These are phyloP conservation scores for Rubroboletus pulcherrimus DNA, from an alignment of 768 basidiomycete genomes.

Conservation along the genomic window DNA sequence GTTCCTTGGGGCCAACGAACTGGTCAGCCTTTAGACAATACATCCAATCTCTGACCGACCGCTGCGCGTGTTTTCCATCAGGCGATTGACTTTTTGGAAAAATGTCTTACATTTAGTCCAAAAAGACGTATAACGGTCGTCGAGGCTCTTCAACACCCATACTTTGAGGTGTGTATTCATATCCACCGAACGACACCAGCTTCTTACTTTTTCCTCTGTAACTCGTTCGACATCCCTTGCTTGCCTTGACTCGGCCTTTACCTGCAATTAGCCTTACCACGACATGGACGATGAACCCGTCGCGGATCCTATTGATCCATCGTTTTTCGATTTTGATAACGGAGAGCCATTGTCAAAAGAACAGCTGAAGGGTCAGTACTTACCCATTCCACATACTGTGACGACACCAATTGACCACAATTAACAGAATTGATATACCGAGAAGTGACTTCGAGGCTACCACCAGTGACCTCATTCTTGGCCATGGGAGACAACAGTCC, in stretches of 20 bases:
- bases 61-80: constrained; percentile 17
- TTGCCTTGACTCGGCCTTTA: not conserved
- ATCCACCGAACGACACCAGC: not conserved
- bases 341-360: constrained; percentile 62
- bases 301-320: constrained; percentile 68
- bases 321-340: constrained; percentile 82
- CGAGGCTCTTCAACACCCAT: constrained; percentile 85
- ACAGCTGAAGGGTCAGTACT: constrained; percentile 56
- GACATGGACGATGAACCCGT: constrained; percentile 87
- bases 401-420: not conserved
- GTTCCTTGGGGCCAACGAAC: constrained; percentile 71
- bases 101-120: constrained; percentile 81
- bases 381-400: not conserved
- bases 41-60: not conserved
- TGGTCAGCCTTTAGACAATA: constrained; percentile 35
- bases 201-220: not conserved
- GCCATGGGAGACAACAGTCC: constrained; percentile 11
- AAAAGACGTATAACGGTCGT: constrained; percentile 84
- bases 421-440: constrained; percentile 43
- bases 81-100: constrained; percentile 77
- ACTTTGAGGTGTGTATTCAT: constrained; percentile 60
- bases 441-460: constrained; percentile 38
- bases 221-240: not conserved
- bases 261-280: constrained; percentile 68
- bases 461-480: constrained; percentile 15